phyloP scores from a whole-genome alignment of 768 basidiomycete species.

The Ephemerocybe angulata region DNA sequence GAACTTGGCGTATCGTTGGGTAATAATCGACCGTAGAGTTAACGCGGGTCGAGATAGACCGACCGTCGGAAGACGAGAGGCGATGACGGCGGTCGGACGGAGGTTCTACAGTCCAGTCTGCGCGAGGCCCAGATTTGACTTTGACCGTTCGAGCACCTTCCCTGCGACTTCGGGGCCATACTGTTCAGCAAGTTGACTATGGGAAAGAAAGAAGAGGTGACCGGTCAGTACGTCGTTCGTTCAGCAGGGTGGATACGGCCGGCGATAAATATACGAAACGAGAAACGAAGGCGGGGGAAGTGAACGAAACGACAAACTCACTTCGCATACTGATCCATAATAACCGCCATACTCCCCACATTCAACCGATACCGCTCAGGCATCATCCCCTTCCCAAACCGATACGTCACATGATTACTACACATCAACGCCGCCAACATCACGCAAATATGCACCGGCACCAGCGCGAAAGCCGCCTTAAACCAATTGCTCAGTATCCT shows the following conservation, averaged over 20 bases:
- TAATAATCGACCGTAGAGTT: too few relatives aligned
- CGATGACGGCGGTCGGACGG: too few relatives aligned
- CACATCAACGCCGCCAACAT: conserved; percentile 67
- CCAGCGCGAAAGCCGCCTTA: conserved; percentile 57
- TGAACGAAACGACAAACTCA: conserved; percentile 27
- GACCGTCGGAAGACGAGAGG: too few relatives aligned
- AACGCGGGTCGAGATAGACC: too few relatives aligned
- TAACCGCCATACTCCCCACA: conserved; percentile 66
- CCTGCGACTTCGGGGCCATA: too few relatives aligned
- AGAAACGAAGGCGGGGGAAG: not conserved
- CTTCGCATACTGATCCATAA: conserved; percentile 83
- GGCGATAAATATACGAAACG: conserved; percentile 17
- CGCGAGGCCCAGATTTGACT: too few relatives aligned
- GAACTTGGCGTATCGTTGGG: too few relatives aligned
- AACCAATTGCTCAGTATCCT: conserved; percentile 60
- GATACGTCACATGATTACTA: conserved; percentile 79
- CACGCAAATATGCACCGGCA: conserved; percentile 60
- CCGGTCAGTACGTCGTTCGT: too few relatives aligned
- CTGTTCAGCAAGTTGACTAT: too few relatives aligned
- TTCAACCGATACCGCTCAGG: conserved; percentile 77
- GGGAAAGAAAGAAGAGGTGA: conserved; percentile 50
- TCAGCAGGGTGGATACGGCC: too few relatives aligned
- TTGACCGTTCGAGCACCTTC: too few relatives aligned
- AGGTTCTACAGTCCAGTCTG: too few relatives aligned
- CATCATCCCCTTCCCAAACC: conserved; percentile 88